A percentile compares a stretch with the other conserved stretches of the same genome.
phyloP scores from a whole-genome alignment of 2,329 filamentous ascomycete species.

The Sporothrix curviconia region DNA sequence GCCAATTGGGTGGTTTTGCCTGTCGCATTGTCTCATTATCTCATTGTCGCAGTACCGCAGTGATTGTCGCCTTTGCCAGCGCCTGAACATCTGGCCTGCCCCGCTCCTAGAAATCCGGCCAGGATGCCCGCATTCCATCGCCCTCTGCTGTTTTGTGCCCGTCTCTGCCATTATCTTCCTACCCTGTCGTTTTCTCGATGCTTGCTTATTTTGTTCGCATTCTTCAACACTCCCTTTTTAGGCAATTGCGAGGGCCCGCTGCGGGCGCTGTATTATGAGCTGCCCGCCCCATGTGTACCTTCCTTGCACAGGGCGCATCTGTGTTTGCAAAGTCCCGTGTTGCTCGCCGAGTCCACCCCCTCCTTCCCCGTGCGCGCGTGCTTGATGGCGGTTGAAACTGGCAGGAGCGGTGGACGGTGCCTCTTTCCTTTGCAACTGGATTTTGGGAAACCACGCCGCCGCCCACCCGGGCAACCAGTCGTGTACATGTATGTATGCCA shows the following conservation, averaged over 20 bases:
- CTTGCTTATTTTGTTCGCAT: constrained; percentile 15
- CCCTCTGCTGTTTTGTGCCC: neutral
- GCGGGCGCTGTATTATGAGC: neutral
- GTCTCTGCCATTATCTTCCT: neutral
- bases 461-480: constrained; percentile 15
- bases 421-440: constrained; percentile 12
- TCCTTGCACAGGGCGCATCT: neutral
- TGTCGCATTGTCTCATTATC: too few relatives aligned
- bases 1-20: neutral
- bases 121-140: constrained; percentile 10
- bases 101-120: neutral
- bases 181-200: too few relatives aligned
- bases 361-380: neutral
- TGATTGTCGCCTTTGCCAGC: neutral
- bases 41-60: neutral
- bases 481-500: constrained; percentile 4
- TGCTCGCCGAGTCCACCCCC: neutral
- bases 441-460: neutral
- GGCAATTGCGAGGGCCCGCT: neutral
- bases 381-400: neutral
- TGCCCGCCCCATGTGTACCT: constrained; percentile 5
- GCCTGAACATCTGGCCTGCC: neutral
- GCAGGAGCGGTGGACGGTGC: constrained; percentile 12
- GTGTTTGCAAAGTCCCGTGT: neutral
- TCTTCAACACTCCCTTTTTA: constrained; percentile 8